Conservation (phyloP, 495 filamentous ascomycete species). For the Gamarada debralockiae region DNA sequence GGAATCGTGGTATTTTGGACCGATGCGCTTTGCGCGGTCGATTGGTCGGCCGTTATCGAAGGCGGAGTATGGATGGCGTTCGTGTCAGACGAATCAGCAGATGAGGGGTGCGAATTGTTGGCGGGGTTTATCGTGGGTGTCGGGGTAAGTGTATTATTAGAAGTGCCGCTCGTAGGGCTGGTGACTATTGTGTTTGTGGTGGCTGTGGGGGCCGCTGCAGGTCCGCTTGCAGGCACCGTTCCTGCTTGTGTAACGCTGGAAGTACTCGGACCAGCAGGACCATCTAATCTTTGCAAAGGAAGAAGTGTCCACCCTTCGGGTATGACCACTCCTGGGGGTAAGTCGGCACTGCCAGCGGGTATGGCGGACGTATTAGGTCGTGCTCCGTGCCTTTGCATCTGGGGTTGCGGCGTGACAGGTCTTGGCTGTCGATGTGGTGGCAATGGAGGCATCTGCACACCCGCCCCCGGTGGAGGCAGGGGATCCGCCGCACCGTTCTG, state of each 20-base stretch:
- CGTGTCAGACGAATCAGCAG: slow-evolving; percentile 22
- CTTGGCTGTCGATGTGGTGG: too few species aligned
- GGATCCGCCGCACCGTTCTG: slow-evolving; percentile 16
- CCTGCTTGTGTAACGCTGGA: slow-evolving; percentile 2
- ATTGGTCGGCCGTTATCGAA: slow-evolving; percentile 18
- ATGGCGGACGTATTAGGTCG: slow-evolving; percentile 43
- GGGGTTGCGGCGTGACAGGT: slow-evolving; percentile 15
- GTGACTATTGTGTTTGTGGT: slow-evolving; percentile 13
- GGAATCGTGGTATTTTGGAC: slow-evolving; percentile 11
- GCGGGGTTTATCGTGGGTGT: slow-evolving; percentile 15
- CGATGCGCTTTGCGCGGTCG: not conserved
- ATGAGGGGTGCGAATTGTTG: slow-evolving; percentile 17
- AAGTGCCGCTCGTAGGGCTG: slow-evolving; percentile 20
- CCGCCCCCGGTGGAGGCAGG: slow-evolving; percentile 14
- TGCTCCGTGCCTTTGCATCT: slow-evolving; percentile 37
- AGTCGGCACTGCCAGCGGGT: slow-evolving; percentile 58
- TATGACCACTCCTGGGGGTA: slow-evolving; percentile 69
- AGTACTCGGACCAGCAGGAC: slow-evolving; percentile 12
- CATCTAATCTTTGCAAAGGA: slow-evolving; percentile 58
- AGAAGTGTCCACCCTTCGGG: slow-evolving; percentile 75
- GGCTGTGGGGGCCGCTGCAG: slow-evolving; percentile 23
- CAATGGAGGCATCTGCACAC: too few species aligned
- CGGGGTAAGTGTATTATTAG: slow-evolving; percentile 23
- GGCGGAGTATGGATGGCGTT: slow-evolving; percentile 20
- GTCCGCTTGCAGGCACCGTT: slow-evolving; percentile 11